Evolutionary conservation across 2,329 filamentous ascomycete genomes (phyloP).

Genomic region (Niveomyces coronatus): DNA sequence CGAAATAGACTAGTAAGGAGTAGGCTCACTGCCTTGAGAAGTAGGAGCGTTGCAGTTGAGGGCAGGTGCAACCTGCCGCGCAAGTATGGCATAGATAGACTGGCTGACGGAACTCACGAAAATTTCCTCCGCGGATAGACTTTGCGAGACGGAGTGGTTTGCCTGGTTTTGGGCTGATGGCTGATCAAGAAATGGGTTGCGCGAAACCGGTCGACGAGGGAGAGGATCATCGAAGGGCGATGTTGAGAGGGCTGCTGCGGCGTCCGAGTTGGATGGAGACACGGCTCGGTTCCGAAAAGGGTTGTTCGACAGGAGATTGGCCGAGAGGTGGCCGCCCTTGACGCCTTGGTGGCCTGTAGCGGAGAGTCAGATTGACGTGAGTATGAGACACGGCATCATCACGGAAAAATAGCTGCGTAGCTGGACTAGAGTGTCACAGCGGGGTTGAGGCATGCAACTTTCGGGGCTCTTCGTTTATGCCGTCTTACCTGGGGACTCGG

Average conservation of each 20-base stretch:
- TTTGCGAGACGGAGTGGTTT: constrained; percentile 33
- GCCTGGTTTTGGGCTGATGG: constrained; percentile 28
- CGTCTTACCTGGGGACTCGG: constrained; percentile 5
- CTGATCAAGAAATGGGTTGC: constrained; percentile 66
- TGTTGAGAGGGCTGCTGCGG: constrained; percentile 28
- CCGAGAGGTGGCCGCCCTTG: constrained; percentile 8
- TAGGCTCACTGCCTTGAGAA: neutral
- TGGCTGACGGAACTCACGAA: constrained; percentile 52
- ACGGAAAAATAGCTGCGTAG: constrained; percentile 6
- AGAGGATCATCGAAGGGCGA: constrained; percentile 50
- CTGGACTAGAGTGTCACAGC: constrained; percentile 1
- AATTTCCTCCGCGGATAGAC: constrained; percentile 54
- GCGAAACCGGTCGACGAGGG: constrained; percentile 51
- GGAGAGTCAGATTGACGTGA: constrained; percentile 4
- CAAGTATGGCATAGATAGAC: constrained; percentile 6
- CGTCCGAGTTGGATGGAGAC: constrained; percentile 40
- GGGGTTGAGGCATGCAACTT: constrained; percentile 1
- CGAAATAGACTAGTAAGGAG: neutral
- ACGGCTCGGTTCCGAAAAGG: constrained; percentile 65
- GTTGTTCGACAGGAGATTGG: constrained; percentile 70
- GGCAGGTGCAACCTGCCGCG: neutral
- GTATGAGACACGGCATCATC: constrained; percentile 2
- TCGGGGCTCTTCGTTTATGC: neutral
- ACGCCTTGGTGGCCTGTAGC: constrained; percentile 4
- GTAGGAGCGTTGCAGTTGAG: neutral